Percentiles rank a stretch among this genome's conserved stretches.
These are phyloP conservation scores for Malassezia sp. DNA, from an alignment of 1,284 basidiomycete genomes.

Conservation along the genomic window DNA sequence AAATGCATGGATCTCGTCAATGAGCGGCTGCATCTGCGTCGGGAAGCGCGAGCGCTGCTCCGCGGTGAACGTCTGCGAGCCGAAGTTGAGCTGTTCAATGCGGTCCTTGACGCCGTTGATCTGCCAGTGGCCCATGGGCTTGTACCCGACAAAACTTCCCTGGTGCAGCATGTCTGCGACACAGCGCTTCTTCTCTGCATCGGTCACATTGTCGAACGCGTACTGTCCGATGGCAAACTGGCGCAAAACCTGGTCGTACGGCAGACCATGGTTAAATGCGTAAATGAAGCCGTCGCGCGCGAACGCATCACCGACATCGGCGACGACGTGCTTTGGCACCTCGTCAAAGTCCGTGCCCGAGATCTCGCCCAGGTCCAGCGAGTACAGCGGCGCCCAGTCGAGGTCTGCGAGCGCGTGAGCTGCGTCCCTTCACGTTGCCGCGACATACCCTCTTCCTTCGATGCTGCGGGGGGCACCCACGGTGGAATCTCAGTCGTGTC, in stretches of 20 bases:
- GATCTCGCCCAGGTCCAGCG: slow-evolving; percentile 37
- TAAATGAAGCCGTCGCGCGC: slow-evolving; percentile 40
- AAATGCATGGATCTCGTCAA: slow-evolving; percentile 48
- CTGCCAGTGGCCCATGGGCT: slow-evolving; percentile 49
- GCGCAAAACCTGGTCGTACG: slow-evolving; percentile 34
- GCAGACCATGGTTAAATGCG: slow-evolving; percentile 41
- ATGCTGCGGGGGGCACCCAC: slow-evolving; percentile 33
- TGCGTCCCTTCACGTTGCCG: too few species aligned
- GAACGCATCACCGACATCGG: slow-evolving; percentile 34
- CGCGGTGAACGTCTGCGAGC: slow-evolving; percentile 34
- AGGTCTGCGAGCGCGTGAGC: slow-evolving; percentile 26
- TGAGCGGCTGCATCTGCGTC: slow-evolving; percentile 22
- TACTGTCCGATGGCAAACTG: slow-evolving; percentile 45
- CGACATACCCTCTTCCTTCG: slow-evolving; percentile 23
- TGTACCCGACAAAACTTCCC: slow-evolving; percentile 48
- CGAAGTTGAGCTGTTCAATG: slow-evolving; percentile 50
- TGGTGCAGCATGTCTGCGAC: slow-evolving; percentile 35
- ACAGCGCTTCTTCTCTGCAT: slow-evolving; percentile 34
- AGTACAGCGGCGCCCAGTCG: slow-evolving; percentile 42
- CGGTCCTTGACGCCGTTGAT: slow-evolving; percentile 46
- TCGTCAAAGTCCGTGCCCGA: slow-evolving; percentile 31
- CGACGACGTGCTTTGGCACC: slow-evolving; percentile 29
- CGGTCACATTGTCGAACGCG: slow-evolving; percentile 33
- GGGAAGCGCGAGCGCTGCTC: slow-evolving; percentile 31
- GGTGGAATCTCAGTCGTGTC: slow-evolving; percentile 28